Evolutionary conservation across 441 rosid species (phyloP), one percentile per base, ranked within the genome.

Genomic region (Macaranga tanarius): DNA sequence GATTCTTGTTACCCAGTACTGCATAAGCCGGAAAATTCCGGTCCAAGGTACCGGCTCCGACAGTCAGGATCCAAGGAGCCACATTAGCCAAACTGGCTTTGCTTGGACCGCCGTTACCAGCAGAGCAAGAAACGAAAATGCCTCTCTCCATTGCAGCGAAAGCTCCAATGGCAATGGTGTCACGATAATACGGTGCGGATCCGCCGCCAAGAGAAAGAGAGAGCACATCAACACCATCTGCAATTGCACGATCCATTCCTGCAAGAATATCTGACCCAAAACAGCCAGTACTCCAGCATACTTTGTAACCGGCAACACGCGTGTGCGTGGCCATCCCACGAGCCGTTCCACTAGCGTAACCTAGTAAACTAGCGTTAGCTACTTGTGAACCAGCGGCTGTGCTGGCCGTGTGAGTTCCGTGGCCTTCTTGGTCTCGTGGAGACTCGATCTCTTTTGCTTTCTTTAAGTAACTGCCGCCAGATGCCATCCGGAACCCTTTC

Each of bases 51-150:
- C 96, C 97, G 6, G 98, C 98, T 7, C 98, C 98, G 3, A 93
- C 96, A 0, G 97, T 93, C 94, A 90, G 84, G 51, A 91, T 90
- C 98, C 98, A 93, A 0, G 98, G 98, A 7, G 98, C 96, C 63
- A 87, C 93, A 67, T 93, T 93, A 4, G 95, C 92, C 17, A 93
- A 72, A 0, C 90, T 79, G 2, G 90, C 88, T 75, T 72, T 72
- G 0, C 65, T 44, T 0, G 98, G 97, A 23, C 98, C 98, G 60
- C 90, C 82, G 71, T 93, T 93, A 0, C 98, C 98, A 10, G 98
- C 96, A 0, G 95, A 89, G 67, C 93, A 89, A 25, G 95, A 86
- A 25, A 93, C 95, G 47, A 92, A 81, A 42, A 93, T 88, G 28
- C 98, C 98, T 78, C 69, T 89, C 82, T 89, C 92, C 91, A 87